Evolutionary conservation across 2,329 filamentous ascomycete genomes (phyloP).

Genomic region (Botryosphaeria dothidea): DNA sequence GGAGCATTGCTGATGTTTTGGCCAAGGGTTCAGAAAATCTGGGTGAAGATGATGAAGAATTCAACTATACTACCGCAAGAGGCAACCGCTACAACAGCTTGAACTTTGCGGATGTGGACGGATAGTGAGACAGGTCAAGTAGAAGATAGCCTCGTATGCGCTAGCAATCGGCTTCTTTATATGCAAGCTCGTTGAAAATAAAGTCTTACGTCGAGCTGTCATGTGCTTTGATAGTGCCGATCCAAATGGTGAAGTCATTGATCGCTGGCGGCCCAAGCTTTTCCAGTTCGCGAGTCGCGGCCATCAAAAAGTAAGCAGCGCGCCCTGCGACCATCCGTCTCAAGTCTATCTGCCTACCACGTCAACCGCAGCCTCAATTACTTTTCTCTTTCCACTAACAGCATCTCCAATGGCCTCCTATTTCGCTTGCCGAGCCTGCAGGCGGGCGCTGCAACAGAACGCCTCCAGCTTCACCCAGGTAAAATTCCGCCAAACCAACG

Average conservation of each 20-base stretch:
- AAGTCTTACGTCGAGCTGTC: no score
- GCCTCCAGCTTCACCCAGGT: slow-evolving; percentile 5
- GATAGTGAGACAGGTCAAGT: no score
- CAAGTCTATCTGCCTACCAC: slow-evolving; percentile 10
- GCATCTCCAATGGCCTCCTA: slow-evolving; percentile 34
- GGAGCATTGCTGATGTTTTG: slow-evolving; percentile 65
- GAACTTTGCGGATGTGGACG: neutral
- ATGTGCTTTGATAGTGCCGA: neutral
- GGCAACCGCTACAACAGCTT: slow-evolving; percentile 3
- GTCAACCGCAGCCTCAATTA: neutral
- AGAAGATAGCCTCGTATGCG: no score
- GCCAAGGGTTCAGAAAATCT: slow-evolving; percentile 25
- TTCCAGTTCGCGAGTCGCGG: slow-evolving; percentile 30
- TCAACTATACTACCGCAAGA: slow-evolving; percentile 3
- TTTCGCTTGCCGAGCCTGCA: slow-evolving; percentile 39
- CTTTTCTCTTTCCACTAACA: neutral
- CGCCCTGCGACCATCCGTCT: neutral
- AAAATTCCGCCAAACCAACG: neutral
- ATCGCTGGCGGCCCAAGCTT: slow-evolving; percentile 28
- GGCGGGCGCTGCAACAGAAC: slow-evolving; percentile 27
- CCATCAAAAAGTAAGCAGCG: slow-evolving; percentile 20
- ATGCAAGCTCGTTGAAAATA: no score
- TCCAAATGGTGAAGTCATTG: slow-evolving; percentile 34
- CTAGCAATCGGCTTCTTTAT: no score
- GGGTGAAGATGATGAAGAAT: neutral